phyloP scores from a whole-genome alignment of 2,329 filamentous ascomycete species.

The Fusarium multiceps region DNA sequence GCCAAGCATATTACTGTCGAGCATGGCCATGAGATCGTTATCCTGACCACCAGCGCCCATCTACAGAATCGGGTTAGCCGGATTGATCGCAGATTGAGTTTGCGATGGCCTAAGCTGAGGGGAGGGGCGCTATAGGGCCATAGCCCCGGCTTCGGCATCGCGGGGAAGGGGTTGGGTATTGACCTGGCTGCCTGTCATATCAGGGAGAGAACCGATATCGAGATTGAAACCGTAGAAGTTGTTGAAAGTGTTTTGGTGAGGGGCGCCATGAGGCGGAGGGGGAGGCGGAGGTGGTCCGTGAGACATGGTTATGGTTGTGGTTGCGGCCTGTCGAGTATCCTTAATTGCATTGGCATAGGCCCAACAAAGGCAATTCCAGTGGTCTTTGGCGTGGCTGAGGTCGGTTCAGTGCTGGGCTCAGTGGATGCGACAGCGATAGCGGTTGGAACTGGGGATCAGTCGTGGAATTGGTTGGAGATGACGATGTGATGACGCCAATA shows the following conservation, averaged over 20 bases:
- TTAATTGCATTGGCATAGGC: conserved; percentile 46
- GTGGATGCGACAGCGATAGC: conserved; percentile 15
- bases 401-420: conserved; percentile 13
- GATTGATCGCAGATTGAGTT: conserved; percentile 28
- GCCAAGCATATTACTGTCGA: conserved; percentile 57
- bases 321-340: conserved; percentile 36
- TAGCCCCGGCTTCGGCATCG: conserved; percentile 31
- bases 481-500: conserved; percentile 8
- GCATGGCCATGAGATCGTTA: conserved; percentile 57
- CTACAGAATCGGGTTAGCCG: conserved; percentile 41
- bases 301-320: conserved; percentile 46
- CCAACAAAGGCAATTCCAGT: conserved; percentile 25
- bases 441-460: background rate
- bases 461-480: conserved; percentile 11
- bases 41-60: conserved; percentile 47
- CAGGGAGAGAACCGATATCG: conserved; percentile 45
- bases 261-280: conserved; percentile 42
- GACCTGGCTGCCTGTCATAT: conserved; percentile 45
- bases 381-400: conserved; percentile 18
- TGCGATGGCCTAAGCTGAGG: conserved; percentile 26
- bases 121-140: conserved; percentile 24
- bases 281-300: conserved; percentile 51
- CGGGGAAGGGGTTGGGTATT: conserved; percentile 27
- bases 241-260: conserved; percentile 42
- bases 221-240: conserved; percentile 54